phyloP scores from a whole-genome alignment of 768 basidiomycete species.

The Mycena haematopus region DNA sequence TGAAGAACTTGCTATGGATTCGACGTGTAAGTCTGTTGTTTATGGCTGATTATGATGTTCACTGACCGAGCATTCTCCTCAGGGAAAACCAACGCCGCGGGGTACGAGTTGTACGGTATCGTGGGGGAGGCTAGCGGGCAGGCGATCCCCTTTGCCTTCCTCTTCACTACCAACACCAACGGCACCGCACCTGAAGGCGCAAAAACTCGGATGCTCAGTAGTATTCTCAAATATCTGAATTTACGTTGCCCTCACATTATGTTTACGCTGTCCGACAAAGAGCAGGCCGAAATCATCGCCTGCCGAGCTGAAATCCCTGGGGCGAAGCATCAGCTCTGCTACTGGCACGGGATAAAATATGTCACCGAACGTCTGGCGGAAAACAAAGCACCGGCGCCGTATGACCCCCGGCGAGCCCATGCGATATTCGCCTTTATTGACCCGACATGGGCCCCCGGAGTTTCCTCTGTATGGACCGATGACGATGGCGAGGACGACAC shows the following conservation, averaged over 20 bases:
- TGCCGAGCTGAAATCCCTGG: neutral
- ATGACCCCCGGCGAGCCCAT: conserved; percentile 29
- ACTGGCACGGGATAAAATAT: conserved; percentile 40
- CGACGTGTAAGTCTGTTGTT: neutral
- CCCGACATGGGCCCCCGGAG: conserved; percentile 34
- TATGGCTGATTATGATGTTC: neutral
- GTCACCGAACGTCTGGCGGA: conserved; percentile 33
- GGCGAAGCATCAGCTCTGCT: conserved; percentile 40
- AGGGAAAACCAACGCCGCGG: conserved; percentile 2
- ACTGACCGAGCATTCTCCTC: neutral
- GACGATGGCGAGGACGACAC: conserved; percentile 3
- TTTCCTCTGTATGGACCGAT: neutral
- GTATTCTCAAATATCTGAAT: neutral
- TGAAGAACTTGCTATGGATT: conserved; percentile 6
- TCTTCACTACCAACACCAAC: neutral
- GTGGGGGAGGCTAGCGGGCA: conserved; percentile 1
- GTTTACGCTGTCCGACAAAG: conserved; percentile 38
- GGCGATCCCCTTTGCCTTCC: neutral
- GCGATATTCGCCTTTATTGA: conserved; percentile 31
- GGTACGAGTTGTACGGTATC: neutral
- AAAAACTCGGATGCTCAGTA: neutral
- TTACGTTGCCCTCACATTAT: conserved; percentile 21
- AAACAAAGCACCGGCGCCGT: conserved; percentile 28
- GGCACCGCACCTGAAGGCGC: neutral
- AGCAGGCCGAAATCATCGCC: conserved; percentile 37